Conservation (phyloP, 192 early-diverging fungal species). For the Funneliformis mosseae region DNA sequence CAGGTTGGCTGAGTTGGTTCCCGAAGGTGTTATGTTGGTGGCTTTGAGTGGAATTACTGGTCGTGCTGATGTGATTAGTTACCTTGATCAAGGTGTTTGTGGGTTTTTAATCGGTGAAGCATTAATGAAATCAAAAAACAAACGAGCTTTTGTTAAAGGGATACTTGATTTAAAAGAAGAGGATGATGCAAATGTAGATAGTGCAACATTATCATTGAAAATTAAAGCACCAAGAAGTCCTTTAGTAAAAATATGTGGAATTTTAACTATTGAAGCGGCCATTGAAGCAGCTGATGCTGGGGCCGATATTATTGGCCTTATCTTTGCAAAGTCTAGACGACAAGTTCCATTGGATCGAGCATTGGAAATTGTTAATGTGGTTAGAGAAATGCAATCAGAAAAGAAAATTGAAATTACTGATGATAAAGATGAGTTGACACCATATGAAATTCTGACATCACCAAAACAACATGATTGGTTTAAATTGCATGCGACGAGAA, state of each 20-base stretch:
- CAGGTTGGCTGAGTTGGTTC: conserved; percentile 76
- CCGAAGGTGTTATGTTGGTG: conserved; percentile 70
- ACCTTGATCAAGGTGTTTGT: conserved; percentile 73
- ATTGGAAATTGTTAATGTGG: conserved; percentile 69
- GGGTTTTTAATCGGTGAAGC: conserved; percentile 94
- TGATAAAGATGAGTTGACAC: conserved; percentile 35
- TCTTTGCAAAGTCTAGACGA: conserved; percentile 85
- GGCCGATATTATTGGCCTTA: conserved; percentile 92
- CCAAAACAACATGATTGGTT: conserved; percentile 45
- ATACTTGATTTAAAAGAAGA: conserved; percentile 52
- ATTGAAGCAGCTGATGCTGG: conserved; percentile 71
- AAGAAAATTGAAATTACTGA: conserved; percentile 27
- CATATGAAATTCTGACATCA: neutral
- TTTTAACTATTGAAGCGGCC: conserved; percentile 82
- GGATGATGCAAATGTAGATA: conserved; percentile 16
- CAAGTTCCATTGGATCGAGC: conserved; percentile 69
- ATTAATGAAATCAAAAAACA: conserved; percentile 84
- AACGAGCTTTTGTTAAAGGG: conserved; percentile 71
- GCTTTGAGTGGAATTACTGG: conserved; percentile 91
- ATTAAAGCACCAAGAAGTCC: conserved; percentile 20
- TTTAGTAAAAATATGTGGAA: conserved; percentile 93
- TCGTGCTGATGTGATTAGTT: conserved; percentile 81
- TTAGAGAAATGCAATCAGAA: conserved; percentile 51
- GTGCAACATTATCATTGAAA: conserved; percentile 29
- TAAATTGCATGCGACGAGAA: conserved; percentile 45